A percentile compares a stretch with the other conserved stretches of the same genome.
Conservation (phyloP, 2,329 filamentous ascomycete genomes). For the Colletotrichum spinosum region DNA sequence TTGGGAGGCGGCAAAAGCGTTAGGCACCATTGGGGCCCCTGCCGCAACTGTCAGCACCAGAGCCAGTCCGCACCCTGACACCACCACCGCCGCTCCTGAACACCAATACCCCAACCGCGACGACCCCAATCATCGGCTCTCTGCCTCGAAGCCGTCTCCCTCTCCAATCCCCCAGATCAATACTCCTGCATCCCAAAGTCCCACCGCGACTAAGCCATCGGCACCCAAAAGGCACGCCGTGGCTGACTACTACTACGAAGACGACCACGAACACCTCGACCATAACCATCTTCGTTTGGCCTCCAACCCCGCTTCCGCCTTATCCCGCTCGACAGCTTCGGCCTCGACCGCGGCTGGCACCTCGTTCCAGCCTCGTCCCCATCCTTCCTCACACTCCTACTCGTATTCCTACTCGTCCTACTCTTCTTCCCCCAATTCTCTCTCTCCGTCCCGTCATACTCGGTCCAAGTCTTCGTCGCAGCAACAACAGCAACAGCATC, state of each 20-base stretch:
- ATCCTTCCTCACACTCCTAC: slow-evolving; percentile 10
- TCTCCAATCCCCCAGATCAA: slow-evolving; percentile 16
- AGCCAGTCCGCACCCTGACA: slow-evolving; percentile 37
- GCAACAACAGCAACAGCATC: slow-evolving; percentile 20
- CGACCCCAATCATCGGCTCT: slow-evolving; percentile 6
- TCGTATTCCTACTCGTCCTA: slow-evolving; percentile 14
- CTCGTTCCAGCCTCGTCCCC: slow-evolving; percentile 29
- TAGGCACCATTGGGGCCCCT: slow-evolving; percentile 33
- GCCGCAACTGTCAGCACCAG: slow-evolving; percentile 18
- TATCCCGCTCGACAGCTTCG: slow-evolving; percentile 6
- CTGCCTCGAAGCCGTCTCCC: slow-evolving; percentile 21
- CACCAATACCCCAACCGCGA: slow-evolving; percentile 29
- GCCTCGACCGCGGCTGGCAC: slow-evolving; percentile 10
- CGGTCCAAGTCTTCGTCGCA: slow-evolving; percentile 2
- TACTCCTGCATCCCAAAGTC: slow-evolving; percentile 6
- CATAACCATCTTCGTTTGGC: slow-evolving; percentile 1
- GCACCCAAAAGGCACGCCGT: slow-evolving; percentile 33
- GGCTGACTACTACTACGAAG: slow-evolving; percentile 35
- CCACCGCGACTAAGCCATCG: slow-evolving; percentile 21
- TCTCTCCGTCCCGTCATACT: too few relatives aligned
- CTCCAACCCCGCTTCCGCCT: slow-evolving; percentile 5
- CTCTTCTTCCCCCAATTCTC: not conserved
- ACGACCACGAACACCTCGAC: slow-evolving; percentile 21
- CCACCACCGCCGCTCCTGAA: slow-evolving; percentile 19
- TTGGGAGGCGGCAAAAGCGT: slow-evolving; percentile 31